Evolutionary conservation across 345 rosid genomes (phyloP).

Genomic region (Arabis alpina): DNA sequence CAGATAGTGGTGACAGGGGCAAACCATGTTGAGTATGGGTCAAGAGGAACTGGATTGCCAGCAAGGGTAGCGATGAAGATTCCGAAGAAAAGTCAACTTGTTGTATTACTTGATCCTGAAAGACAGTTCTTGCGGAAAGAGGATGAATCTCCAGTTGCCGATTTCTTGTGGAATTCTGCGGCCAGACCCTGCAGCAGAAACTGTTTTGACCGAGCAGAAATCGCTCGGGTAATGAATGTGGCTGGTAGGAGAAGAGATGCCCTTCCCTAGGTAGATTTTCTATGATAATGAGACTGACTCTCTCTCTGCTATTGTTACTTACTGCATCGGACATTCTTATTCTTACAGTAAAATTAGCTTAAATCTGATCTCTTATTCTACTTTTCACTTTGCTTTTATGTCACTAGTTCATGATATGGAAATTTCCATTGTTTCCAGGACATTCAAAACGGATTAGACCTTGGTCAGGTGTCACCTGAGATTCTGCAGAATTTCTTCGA

Average conservation of each 20-base stretch:
- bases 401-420: background rate
- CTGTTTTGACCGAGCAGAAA: conserved; percentile 97
- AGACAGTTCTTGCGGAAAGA: conserved; percentile 83
- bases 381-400: conserved; percentile 29
- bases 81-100: conserved; percentile 84
- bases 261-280: conserved; percentile 70
- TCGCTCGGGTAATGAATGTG: conserved; percentile 97
- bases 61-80: conserved; percentile 88
- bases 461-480: conserved; percentile 92
- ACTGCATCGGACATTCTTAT: too few relatives aligned
- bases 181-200: conserved; percentile 96
- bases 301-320: too few relatives aligned
- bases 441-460: conserved; percentile 91
- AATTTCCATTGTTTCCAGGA: conserved; percentile 60
- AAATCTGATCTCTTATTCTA: too few relatives aligned
- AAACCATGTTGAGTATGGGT: conserved; percentile 77
- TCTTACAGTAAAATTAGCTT: too few relatives aligned
- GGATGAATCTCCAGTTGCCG: conserved; percentile 90
- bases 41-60: conserved; percentile 86
- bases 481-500: conserved; percentile 91
- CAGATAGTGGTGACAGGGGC: conserved; percentile 78
- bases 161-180: conserved; percentile 94
- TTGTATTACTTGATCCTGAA: conserved; percentile 86
- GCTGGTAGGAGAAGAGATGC: conserved; percentile 92
- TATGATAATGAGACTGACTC: too few relatives aligned